Percentiles rank a stretch among this genome's conserved stretches.
These are phyloP conservation scores for Saposhnikovia divaricata DNA, from an alignment of 129 eudicot genomes.

Conservation along the genomic window DNA sequence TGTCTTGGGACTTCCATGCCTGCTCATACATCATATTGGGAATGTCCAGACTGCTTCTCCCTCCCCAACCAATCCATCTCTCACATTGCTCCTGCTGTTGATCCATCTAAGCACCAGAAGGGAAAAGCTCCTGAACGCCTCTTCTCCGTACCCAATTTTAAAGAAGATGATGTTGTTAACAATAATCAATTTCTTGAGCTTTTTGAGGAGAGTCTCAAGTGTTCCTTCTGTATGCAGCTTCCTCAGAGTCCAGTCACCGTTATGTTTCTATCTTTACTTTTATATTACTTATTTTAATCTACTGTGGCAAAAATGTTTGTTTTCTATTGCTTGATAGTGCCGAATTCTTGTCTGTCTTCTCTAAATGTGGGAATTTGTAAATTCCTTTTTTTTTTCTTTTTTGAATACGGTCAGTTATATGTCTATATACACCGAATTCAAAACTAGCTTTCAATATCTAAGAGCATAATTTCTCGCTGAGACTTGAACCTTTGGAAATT, in stretches of 20 bases:
- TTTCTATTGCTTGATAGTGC: not conserved
- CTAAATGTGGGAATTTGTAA: not conserved
- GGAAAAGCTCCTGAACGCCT: constrained; percentile 54
- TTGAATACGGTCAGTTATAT: not conserved
- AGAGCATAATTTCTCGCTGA: not conserved
- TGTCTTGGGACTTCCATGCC: constrained; percentile 52
- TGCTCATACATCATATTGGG: constrained; percentile 41
- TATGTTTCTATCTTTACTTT: constrained; percentile 4
- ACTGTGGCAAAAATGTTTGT: not conserved
- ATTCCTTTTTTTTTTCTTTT: not conserved
- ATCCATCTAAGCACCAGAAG: constrained; percentile 54
- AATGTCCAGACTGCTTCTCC: constrained; percentile 82
- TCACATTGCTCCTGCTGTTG: constrained; percentile 23
- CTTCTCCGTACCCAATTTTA: not conserved
- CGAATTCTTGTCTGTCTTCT: not conserved
- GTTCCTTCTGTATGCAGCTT: constrained; percentile 77
- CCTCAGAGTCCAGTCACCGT: constrained; percentile 89
- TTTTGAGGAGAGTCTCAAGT: constrained; percentile 53
- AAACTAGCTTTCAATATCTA: not conserved
- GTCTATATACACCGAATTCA: not conserved
- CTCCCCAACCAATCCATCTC: constrained; percentile 16
- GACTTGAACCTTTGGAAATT: no score
- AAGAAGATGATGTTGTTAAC: not conserved
- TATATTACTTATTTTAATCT: not conserved
- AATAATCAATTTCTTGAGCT: constrained; percentile 39